Conservation (phyloP, 371 early-diverging fungal genomes). For the Massospora cicadina region DNA sequence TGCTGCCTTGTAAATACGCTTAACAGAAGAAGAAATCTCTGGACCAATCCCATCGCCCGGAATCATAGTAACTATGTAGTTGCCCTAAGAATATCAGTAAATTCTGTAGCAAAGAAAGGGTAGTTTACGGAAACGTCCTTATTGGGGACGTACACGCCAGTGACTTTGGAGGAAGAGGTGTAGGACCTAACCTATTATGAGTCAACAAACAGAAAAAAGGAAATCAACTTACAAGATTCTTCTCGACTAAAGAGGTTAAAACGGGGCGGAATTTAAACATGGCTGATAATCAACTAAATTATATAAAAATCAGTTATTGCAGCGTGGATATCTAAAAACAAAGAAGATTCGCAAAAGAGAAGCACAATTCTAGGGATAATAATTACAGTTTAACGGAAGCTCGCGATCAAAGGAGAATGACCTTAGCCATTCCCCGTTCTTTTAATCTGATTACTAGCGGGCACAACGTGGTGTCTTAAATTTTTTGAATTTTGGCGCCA, state of each 20-base stretch:
- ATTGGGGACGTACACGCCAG: slow-evolving; percentile 8
- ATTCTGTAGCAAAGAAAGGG: neutral
- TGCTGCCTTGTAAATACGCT: slow-evolving; percentile 82
- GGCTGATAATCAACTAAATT: no score
- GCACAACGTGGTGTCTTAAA: no score
- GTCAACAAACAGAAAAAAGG: neutral
- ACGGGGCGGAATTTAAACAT: neutral
- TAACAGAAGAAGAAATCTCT: slow-evolving; percentile 87
- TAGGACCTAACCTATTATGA: neutral
- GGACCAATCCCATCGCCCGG: slow-evolving; percentile 99
- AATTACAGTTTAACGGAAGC: no score
- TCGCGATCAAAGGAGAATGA: no score
- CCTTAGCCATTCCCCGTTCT: no score
- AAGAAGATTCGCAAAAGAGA: no score
- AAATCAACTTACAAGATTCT: neutral
- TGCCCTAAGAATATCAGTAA: slow-evolving; percentile 30
- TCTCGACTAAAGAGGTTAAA: neutral
- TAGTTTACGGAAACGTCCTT: slow-evolving; percentile 9
- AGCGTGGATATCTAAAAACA: no score
- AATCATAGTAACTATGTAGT: slow-evolving; percentile 81
- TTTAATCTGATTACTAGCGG: no score
- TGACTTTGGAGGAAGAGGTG: slow-evolving; percentile 6
- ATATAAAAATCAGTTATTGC: no score
- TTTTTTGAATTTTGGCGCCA: no score
- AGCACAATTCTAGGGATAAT: no score